Conservation (phyloP, 208 protist genomes). For the Strigomonas galati region DNA sequence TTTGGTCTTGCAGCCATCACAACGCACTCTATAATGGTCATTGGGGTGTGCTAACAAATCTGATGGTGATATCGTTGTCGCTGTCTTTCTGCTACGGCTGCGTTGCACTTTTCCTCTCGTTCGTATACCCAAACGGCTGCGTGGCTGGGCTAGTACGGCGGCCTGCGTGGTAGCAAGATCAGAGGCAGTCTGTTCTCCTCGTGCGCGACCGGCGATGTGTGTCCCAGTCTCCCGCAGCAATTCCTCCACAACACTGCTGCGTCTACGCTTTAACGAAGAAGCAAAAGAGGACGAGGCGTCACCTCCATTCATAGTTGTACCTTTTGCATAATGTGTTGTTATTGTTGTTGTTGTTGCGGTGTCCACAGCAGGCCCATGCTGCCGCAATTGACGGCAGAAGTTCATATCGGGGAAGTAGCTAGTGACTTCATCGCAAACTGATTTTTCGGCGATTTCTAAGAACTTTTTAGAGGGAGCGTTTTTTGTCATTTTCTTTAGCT, state of each 20-base stretch:
- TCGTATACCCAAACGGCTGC: too few species aligned
- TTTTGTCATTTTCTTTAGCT: background rate
- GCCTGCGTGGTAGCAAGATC: too few species aligned
- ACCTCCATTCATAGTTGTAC: too few species aligned
- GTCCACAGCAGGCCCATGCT: constrained; percentile 4
- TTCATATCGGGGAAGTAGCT: constrained; percentile 53
- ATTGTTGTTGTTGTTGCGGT: background rate
- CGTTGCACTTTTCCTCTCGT: too few species aligned
- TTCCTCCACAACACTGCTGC: constrained; percentile 14
- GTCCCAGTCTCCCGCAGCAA: constrained; percentile 10
- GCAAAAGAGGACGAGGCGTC: too few species aligned
- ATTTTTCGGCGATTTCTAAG: background rate
- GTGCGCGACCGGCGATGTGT: background rate
- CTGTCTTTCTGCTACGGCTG: too few species aligned
- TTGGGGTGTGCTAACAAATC: background rate
- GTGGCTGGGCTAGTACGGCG: too few species aligned
- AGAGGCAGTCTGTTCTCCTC: too few species aligned
- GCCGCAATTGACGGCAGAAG: constrained; percentile 29
- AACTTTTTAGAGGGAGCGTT: background rate
- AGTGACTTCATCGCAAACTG: constrained; percentile 44
- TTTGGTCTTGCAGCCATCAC: constrained; percentile 23
- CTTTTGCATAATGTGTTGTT: too few species aligned
- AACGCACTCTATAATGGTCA: constrained; percentile 17
- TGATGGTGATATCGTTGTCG: too few species aligned
- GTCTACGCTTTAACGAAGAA: constrained; percentile 10